Evolutionary conservation across 805 yeast species (phyloP), one percentile per base, ranked within the genome.

Genomic region (Monosporozyma siamensis): DNA sequence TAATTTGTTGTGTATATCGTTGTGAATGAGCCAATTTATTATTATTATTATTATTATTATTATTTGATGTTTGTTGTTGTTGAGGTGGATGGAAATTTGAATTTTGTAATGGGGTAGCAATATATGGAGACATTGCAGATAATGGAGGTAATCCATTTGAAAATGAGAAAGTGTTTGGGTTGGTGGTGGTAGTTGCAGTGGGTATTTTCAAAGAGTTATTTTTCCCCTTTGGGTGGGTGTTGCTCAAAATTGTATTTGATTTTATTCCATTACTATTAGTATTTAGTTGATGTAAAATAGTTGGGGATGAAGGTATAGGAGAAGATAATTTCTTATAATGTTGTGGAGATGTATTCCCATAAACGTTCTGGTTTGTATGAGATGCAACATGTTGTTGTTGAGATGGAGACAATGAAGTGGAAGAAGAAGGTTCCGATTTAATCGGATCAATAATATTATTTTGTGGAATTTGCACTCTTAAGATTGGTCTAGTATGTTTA

Each of bases 401-500:
- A n/a, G n/a, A n/a, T n/a, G n/a, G n/a, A n/a, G n/a, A n/a, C n/a
- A n/a, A n/a, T n/a, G n/a, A n/a, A n/a, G n/a, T n/a, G n/a, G n/a
- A n/a, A n/a, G n/a, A n/a, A n/a, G n/a, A n/a, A n/a, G 47, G 59
- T 48, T 50, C 58, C 31, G 56, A 55, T 38, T 47, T 53, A 21
- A 59, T 53, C 42, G 66, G 8, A 35, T 47, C 40, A 6, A 41
- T 64, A 6, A 51, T 48, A 31, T 56, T 52, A 53, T 70, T 76
- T 4, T 64, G 65, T 1, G 87, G 87, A n/a, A 80, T 80, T 50
- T 77, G 78, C 9, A 80, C 80, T 43, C 84, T 61, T 36, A 80
- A 61, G 1, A 79, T 70, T 1, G 87, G 87, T 45, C 87, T 61
- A 39, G 41, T 38, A 17, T 38, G 34, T 27, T 5, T 31, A 15